Percentiles rank a stretch among this genome's conserved stretches.
Evolutionary conservation across 495 filamentous ascomycete genomes (phyloP).

Genomic region (Aspergillus campestris): DNA sequence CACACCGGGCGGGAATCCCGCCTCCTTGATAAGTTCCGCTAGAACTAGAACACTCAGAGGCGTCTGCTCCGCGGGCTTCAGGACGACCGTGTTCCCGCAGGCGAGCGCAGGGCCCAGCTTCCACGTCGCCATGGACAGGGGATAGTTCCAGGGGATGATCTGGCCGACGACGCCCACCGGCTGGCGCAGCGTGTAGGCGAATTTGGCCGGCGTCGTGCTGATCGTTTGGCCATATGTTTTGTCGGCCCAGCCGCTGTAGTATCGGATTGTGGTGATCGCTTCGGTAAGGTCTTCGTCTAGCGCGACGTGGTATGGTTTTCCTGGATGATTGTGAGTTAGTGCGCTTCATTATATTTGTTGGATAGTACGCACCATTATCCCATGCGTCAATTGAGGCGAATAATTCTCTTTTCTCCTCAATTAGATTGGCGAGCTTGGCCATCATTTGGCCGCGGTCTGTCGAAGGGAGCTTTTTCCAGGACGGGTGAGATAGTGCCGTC

Average conservation of each 20-base stretch:
- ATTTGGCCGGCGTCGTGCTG: slow-evolving; percentile 65
- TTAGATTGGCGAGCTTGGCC: slow-evolving; percentile 62
- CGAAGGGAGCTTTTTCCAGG: slow-evolving; percentile 68
- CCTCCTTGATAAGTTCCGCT: slow-evolving; percentile 69
- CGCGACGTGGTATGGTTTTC: slow-evolving; percentile 68
- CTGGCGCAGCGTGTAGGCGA: slow-evolving; percentile 83
- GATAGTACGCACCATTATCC: slow-evolving; percentile 60
- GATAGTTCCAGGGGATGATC: slow-evolving; percentile 93
- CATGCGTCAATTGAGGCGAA: slow-evolving; percentile 90
- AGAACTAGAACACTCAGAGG: slow-evolving; percentile 76
- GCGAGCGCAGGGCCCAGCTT: slow-evolving; percentile 84
- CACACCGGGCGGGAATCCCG: slow-evolving; percentile 89
- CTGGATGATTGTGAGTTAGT: slow-evolving; percentile 10
- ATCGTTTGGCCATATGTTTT: slow-evolving; percentile 90
- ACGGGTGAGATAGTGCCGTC: slow-evolving; percentile 64
- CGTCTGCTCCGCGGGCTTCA: slow-evolving; percentile 90
- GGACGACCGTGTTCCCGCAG: slow-evolving; percentile 77
- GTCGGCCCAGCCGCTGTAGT: slow-evolving; percentile 87
- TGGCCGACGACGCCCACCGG: slow-evolving; percentile 85
- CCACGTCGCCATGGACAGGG: slow-evolving; percentile 82
- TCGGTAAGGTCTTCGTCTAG: slow-evolving; percentile 67
- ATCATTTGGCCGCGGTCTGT: slow-evolving; percentile 71
- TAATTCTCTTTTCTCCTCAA: slow-evolving; percentile 57
- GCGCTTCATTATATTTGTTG: neutral
- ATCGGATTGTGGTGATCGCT: slow-evolving; percentile 59